These are phyloP conservation scores for Microbotryum intermedium DNA, from an alignment of 1,284 basidiomycete genomes.

Conservation along the genomic window DNA sequence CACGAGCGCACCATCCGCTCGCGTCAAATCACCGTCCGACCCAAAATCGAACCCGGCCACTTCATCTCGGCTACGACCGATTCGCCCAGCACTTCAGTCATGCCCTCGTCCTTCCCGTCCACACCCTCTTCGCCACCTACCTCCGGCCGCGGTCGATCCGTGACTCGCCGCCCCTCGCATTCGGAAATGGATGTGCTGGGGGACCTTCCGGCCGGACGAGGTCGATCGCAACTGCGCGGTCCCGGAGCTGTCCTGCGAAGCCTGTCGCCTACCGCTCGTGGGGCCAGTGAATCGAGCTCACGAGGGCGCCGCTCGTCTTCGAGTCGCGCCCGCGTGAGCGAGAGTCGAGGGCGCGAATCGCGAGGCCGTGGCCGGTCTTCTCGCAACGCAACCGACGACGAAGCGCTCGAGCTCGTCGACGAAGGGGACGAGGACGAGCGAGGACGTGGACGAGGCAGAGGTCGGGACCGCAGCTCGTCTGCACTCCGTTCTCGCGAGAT, in stretches of 20 bases:
- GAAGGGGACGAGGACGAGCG: constrained; percentile 4
- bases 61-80: constrained; percentile 20
- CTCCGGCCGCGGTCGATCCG: constrained; percentile 18
- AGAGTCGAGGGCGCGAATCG: constrained; percentile 1
- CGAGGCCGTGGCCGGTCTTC: not conserved
- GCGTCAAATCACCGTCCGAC: not conserved
- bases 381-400: constrained; percentile 1
- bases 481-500: constrained; percentile 1
- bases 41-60: constrained; percentile 17
- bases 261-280: constrained; percentile 7
- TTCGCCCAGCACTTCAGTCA: constrained; percentile 6
- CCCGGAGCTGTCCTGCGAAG: constrained; percentile 11
- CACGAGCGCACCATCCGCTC: constrained; percentile 17
- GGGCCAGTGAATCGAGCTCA: not conserved
- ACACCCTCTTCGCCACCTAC: constrained; percentile 19
- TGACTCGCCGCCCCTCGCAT: not conserved
- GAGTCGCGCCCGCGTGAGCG: constrained; percentile 5
- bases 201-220: constrained; percentile 1
- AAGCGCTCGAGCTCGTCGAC: constrained; percentile 2
- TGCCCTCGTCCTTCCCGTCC: constrained; percentile 5
- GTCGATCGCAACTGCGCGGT: constrained; percentile 14
- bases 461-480: not conserved
- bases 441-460: not conserved
- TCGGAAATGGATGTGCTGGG: not conserved
- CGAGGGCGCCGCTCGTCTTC: not conserved